Evolutionary conservation across 352 stramenopile species (phyloP), one percentile per base, ranked within the genome.

Genomic region (Phytophthora sojae): DNA sequence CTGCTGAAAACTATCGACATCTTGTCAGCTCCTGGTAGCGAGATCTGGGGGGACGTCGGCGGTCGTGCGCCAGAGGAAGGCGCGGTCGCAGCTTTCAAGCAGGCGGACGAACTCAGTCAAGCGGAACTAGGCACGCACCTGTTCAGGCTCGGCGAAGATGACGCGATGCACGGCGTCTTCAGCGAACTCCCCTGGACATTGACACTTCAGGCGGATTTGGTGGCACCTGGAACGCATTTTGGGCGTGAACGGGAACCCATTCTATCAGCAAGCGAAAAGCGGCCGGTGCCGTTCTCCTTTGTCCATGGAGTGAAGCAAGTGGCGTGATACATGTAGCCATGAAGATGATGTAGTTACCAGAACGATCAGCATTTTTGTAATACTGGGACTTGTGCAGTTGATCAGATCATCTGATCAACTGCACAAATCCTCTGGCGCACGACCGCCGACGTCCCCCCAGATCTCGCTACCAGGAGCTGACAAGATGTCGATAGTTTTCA

Each of bases 31-130:
- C 52, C 49, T 2, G 55, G 71, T 1, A 87, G 81, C 57, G 64
- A 80, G 25, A 61, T 89, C 23, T 89, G 81, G 81, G 69, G 67
- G 1, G 81, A 89, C 59, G 74, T 85, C n/a, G 65, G 62, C 2
- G 77, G 74, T 1, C 64, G 57, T 4, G 63, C 62, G 1, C 30
- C 77, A 6, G 55, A 69, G 12, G 60, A 68, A 51, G 66, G 58
- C 6, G 59, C 32, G 23, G 35, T 73, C 19, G 60, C 32, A 35
- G 52, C 56, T 25, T 60, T 73, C 6, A 69, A 69, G 15, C 66
- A 73, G 42, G 66, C 64, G 59, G 60, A 73, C 45, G 53, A 68
- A n/a, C 53, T 73, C 23, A 69, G 66, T 50, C 66, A 73, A 44
- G 42, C 50, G 4, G 75, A 75, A 56, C 25, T 71, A 8, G 56